Evolutionary conservation across 768 basidiomycete genomes (phyloP).

Genomic region (Tulasnella sp.): DNA sequence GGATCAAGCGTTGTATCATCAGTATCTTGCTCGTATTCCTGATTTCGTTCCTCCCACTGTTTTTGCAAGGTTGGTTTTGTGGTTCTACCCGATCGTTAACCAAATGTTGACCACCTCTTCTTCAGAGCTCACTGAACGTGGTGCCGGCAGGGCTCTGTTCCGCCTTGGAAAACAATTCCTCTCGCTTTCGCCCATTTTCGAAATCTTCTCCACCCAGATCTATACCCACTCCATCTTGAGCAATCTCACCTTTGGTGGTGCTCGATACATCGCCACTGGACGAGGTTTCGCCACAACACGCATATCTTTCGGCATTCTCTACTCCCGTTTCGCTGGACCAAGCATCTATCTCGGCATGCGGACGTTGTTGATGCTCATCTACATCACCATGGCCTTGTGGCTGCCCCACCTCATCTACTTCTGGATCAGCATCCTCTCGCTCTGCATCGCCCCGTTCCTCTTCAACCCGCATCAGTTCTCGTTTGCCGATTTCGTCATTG

Average conservation of each 20-base stretch:
- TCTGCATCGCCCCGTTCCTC: constrained; percentile 91
- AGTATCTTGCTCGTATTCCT: constrained; percentile 97
- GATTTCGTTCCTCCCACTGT: constrained; percentile 88
- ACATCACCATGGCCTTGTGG: constrained; percentile 34
- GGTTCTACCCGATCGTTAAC: not conserved
- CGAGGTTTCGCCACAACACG: constrained; percentile 38
- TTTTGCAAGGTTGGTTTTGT: constrained; percentile 67
- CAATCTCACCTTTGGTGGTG: constrained; percentile 94
- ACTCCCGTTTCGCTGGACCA: constrained; percentile 38
- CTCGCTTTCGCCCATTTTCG: constrained; percentile 89
- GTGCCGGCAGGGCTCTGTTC: constrained; percentile 77
- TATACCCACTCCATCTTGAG: constrained; percentile 95
- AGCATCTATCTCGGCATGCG: constrained; percentile 36
- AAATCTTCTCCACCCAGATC: constrained; percentile 98
- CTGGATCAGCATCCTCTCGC: constrained; percentile 85
- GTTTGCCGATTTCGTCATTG: constrained; percentile 94
- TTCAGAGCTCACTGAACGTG: constrained; percentile 90
- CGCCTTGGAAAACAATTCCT: constrained; percentile 89
- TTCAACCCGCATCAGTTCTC: constrained; percentile 99
- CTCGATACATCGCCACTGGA: constrained; percentile 95
- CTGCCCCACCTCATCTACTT: constrained; percentile 44
- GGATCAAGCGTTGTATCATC: constrained; percentile 93
- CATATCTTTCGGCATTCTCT: constrained; percentile 36
- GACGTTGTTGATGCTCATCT: constrained; percentile 33
- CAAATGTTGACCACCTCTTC: constrained; percentile 20